These are phyloP conservation scores for Aureobasidium sp. DNA, from an alignment of 2,329 filamentous ascomycete genomes.

Conservation along the genomic window DNA sequence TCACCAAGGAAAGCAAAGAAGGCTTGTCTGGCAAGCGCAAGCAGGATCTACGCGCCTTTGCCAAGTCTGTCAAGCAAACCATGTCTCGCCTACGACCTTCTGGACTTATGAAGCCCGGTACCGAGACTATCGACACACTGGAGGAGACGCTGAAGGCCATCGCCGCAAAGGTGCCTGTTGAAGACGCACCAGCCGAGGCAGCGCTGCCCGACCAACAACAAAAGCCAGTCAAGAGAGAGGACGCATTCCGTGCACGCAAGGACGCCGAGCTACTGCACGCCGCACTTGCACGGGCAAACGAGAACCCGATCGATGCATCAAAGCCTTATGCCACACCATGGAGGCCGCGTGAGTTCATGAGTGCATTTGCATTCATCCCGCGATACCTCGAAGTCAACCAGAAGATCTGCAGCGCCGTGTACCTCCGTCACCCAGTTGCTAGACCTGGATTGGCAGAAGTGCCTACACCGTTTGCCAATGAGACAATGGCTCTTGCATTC, in stretches of 20 bases:
- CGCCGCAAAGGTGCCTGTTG: constrained; percentile 39
- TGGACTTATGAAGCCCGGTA: constrained; percentile 14
- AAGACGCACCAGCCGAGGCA: constrained; percentile 14
- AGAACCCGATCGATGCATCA: constrained; percentile 65
- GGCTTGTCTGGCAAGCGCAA: constrained; percentile 61
- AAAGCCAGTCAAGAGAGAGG: constrained; percentile 31
- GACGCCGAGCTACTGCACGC: constrained; percentile 48
- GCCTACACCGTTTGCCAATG: constrained; percentile 68
- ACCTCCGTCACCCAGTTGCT: constrained; percentile 87
- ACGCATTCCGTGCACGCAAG: constrained; percentile 42
- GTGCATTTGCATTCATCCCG: constrained; percentile 88
- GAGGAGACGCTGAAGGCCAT: constrained; percentile 26
- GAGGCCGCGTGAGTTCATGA: constrained; percentile 79
- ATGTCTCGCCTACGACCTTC: constrained; percentile 43
- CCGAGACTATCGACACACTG: constrained; percentile 25
- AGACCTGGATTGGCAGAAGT: constrained; percentile 64
- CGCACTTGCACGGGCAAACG: constrained; percentile 54
- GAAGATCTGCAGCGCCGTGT: constrained; percentile 91
- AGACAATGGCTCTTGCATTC: constrained; percentile 72
- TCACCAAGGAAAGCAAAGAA: constrained; percentile 46
- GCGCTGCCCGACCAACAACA: constrained; percentile 18
- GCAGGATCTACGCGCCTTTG: constrained; percentile 65
- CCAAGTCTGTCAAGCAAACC: constrained; percentile 54
- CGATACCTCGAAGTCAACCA: constrained; percentile 96
- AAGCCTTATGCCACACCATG: constrained; percentile 92